These are phyloP conservation scores for Gracilaria domingensis DNA, from an alignment of 23 red algal genomes.

Conservation along the genomic window DNA sequence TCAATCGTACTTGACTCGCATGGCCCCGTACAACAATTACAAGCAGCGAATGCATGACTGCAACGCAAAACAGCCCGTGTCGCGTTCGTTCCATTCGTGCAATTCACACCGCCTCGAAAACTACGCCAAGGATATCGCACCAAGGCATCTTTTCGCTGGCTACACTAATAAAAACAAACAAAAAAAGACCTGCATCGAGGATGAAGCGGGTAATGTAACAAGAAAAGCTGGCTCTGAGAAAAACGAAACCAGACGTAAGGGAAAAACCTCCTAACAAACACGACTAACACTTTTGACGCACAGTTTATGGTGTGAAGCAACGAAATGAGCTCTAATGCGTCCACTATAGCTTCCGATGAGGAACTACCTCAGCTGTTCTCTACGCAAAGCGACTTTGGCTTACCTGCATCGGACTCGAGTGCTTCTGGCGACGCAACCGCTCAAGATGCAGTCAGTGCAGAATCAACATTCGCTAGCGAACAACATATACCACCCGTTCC, in stretches of 20 bases:
- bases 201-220: constrained; percentile 9
- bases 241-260: background rate
- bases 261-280: background rate
- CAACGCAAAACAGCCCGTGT: constrained; percentile 11
- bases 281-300: background rate
- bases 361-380: constrained; percentile 14
- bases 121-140: background rate
- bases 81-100: background rate
- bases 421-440: background rate
- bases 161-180: background rate
- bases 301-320: background rate
- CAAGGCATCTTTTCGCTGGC: background rate
- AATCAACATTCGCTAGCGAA: background rate
- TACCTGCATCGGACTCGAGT: background rate
- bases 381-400: background rate
- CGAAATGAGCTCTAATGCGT: constrained; percentile 1
- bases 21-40: background rate
- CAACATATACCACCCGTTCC: background rate
- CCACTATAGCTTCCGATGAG: constrained; percentile 9
- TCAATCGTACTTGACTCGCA: background rate
- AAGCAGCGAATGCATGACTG: background rate
- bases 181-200: background rate
- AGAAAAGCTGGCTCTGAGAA: background rate
- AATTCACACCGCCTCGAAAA: background rate
- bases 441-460: background rate